Percentiles rank a stretch among this genome's conserved stretches.
Conservation (phyloP, 192 early-diverging fungal species). For the Gamsiella multidivaricata region DNA sequence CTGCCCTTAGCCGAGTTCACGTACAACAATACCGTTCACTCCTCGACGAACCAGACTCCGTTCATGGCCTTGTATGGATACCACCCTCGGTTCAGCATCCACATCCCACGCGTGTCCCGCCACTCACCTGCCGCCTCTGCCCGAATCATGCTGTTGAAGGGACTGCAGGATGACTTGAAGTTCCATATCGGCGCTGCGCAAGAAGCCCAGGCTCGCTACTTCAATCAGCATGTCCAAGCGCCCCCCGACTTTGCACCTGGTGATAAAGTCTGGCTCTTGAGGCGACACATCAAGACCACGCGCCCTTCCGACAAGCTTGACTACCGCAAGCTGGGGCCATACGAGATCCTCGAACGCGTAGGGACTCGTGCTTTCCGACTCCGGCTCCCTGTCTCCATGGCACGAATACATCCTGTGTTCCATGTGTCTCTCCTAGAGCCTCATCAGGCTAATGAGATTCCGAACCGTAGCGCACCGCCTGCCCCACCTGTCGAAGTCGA, state of each 20-base stretch:
- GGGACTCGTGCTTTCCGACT: not conserved
- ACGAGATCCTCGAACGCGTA: conserved; percentile 1
- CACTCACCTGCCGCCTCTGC: not conserved
- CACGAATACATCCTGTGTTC: conserved; percentile 11
- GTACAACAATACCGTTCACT: conserved; percentile 59
- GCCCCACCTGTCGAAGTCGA: conserved; percentile 22
- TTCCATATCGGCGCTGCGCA: conserved; percentile 16
- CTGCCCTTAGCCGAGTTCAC: conserved; percentile 58
- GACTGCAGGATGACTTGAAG: conserved; percentile 6
- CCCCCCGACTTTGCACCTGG: conserved; percentile 1
- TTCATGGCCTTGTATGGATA: conserved; percentile 2
- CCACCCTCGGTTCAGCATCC: conserved; percentile 9
- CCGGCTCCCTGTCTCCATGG: conserved; percentile 1
- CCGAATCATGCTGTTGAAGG: conserved; percentile 3
- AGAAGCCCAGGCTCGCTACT: conserved; percentile 1
- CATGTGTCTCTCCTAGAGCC: conserved; percentile 6
- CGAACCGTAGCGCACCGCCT: not conserved
- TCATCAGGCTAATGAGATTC: not conserved
- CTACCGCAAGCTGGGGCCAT: conserved; percentile 13
- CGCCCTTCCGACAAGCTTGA: conserved; percentile 14
- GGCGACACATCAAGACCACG: conserved; percentile 1
- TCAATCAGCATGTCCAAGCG: conserved; percentile 8
- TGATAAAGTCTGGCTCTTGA: conserved; percentile 8
- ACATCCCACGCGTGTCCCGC: not conserved
- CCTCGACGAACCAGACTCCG: conserved; percentile 12